Evolutionary conservation across 345 rosid genomes (phyloP).

Genomic region (Durio zibethinus): DNA sequence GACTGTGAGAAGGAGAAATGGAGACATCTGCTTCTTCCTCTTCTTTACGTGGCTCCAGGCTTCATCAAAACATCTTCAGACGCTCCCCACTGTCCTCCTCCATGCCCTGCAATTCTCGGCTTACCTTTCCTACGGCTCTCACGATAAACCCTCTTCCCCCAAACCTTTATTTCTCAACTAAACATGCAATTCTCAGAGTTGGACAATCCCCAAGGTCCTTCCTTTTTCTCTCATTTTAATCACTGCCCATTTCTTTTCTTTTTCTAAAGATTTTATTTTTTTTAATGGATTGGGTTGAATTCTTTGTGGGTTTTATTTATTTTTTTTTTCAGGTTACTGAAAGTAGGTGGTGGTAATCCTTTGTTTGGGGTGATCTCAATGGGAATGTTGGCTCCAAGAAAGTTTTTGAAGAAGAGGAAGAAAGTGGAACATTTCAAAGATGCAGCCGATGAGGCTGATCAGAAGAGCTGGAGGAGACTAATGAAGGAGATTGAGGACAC

Average conservation of each 20-base stretch:
- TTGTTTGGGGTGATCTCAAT: constrained; percentile 41
- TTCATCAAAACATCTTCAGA: not conserved
- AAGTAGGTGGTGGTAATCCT: not conserved
- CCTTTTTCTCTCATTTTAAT: not conserved
- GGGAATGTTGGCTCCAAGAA: constrained; percentile 87
- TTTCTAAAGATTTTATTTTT: not conserved
- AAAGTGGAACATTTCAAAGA: constrained; percentile 73
- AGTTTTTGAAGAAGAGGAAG: constrained; percentile 66
- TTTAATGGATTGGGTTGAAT: not conserved
- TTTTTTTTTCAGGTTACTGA: not conserved
- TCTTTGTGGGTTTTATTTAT: not conserved
- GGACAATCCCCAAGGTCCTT: constrained; percentile 4
- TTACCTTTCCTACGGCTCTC: not conserved
- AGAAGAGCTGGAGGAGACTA: constrained; percentile 78
- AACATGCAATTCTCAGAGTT: constrained; percentile 1
- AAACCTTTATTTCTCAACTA: constrained; percentile 1
- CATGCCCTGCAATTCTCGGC: not conserved
- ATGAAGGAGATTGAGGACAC: constrained; percentile 74
- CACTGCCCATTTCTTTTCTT: not conserved
- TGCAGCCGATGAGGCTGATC: constrained; percentile 64
- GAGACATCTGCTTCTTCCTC: not conserved
- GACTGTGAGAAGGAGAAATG: not conserved
- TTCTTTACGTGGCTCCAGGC: not conserved
- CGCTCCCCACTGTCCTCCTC: not conserved
- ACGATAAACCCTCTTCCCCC: not conserved